Evolutionary conservation across 805 yeast genomes (phyloP).

Genomic region (Zygoascus biomembranicola): DNA sequence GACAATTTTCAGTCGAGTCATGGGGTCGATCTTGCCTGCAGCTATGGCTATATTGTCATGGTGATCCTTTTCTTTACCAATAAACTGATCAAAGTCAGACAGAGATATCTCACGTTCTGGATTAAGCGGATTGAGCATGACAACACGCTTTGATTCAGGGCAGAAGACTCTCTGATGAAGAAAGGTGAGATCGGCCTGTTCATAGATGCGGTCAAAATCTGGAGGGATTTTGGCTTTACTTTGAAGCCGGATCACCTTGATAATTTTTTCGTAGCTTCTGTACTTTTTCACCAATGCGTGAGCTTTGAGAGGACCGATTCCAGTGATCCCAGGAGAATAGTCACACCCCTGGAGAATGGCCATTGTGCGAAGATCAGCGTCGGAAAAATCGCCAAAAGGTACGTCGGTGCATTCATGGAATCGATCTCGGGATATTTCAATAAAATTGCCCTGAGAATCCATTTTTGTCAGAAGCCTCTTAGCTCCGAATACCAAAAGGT

Average conservation of each 20-base stretch:
- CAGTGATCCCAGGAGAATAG: constrained; percentile 78
- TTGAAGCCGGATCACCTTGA: constrained; percentile 43
- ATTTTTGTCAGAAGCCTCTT: constrained; percentile 67
- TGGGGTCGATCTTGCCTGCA: constrained; percentile 60
- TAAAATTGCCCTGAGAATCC: constrained; percentile 59
- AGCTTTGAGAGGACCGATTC: constrained; percentile 75
- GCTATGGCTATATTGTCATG: constrained; percentile 51
- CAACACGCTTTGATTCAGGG: constrained; percentile 43
- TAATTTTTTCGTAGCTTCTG: constrained; percentile 39
- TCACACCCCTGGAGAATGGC: constrained; percentile 96
- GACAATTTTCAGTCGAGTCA: constrained; percentile 37
- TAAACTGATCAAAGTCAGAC: constrained; percentile 15
- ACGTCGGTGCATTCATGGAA: constrained; percentile 41
- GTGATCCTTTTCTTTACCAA: constrained; percentile 33
- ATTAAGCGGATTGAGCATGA: constrained; percentile 44
- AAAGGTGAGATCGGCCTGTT: constrained; percentile 69
- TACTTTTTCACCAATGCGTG: constrained; percentile 47
- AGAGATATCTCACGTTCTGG: constrained; percentile 32
- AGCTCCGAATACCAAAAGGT: constrained; percentile 83
- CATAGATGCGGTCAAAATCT: constrained; percentile 50
- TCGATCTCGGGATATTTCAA: constrained; percentile 54
- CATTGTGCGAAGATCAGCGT: constrained; percentile 56
- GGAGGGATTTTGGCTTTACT: constrained; percentile 38
- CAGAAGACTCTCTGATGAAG: constrained; percentile 79
- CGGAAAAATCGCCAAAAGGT: constrained; percentile 43